phyloP scores from a whole-genome alignment of 345 rosid genomes.

The Eucalyptus sp. region DNA sequence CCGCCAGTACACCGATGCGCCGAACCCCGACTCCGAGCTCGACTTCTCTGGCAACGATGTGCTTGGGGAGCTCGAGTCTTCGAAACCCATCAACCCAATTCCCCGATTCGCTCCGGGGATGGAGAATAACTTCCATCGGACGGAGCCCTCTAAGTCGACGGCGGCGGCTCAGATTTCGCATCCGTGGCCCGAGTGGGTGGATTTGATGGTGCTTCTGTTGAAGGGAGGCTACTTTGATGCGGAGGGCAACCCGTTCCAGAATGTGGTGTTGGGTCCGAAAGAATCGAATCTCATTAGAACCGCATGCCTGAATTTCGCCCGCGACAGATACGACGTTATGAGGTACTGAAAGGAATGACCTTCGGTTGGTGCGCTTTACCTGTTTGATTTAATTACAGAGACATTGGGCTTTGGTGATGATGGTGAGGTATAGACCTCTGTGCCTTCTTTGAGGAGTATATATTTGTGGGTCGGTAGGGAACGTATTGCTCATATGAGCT shows the following conservation, averaged over 20 bases:
- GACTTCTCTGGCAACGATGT: neutral
- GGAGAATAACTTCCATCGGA: neutral
- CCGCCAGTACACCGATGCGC: constrained; percentile 11
- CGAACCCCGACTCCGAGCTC: neutral
- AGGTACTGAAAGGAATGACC: constrained; percentile 23
- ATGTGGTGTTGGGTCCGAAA: constrained; percentile 23
- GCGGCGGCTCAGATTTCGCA: constrained; percentile 26
- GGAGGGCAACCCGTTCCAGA: constrained; percentile 22
- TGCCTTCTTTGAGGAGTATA: neutral
- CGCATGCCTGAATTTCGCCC: constrained; percentile 68
- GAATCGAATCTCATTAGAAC: constrained; percentile 57
- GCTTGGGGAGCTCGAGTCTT: constrained; percentile 7
- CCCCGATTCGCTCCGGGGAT: neutral
- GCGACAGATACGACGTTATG: constrained; percentile 48
- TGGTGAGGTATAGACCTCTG: neutral
- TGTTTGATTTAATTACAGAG: constrained; percentile 3
- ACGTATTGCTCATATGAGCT: too few relatives aligned
- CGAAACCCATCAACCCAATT: constrained; percentile 3
- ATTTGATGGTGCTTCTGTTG: constrained; percentile 45
- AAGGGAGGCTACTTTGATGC: constrained; percentile 50
- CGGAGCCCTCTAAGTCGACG: neutral
- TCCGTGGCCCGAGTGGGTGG: constrained; percentile 86
- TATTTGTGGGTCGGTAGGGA: neutral
- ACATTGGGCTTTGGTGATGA: neutral
- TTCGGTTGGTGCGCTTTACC: constrained; percentile 1